Evolutionary conservation across 2,329 filamentous ascomycete species (phyloP), one percentile per base, ranked within the genome.

Genomic region (Stenocarpella maydis): DNA sequence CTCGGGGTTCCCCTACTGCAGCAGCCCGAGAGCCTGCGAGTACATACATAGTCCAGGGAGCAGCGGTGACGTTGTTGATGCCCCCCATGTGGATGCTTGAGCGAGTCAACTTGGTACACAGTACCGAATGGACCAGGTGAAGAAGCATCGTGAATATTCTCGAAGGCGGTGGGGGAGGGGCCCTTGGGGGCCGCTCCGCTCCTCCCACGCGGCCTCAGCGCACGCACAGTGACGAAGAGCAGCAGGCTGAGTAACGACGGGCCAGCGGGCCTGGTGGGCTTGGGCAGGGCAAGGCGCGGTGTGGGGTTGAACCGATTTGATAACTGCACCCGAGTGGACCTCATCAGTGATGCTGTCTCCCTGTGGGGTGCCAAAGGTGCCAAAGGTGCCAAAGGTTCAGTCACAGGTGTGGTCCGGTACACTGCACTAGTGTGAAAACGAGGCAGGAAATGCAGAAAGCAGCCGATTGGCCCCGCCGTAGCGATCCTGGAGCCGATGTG

Each of bases 81-180:
- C 31, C 31, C 19, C 54, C 54, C 31, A 49, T 37, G 58, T 63
- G 58, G 58, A 49, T 63, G 43, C 58, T 49, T 49, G 58, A 47
- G 41, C 58, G 34, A 58, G 53, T 39, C 50, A 65, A 58, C 41
- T 52, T 49, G 21, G 60, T 8, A n/a, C n/a, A 5, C n/a, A n/a
- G n/a, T n/a, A n/a, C n/a, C n/a, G 28, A 39, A 26, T 19, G 31
- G 26, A 28, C 53, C 43, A 55, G 24, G 26, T 58, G 41, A 69
- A 54, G 41, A 69, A 61, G 53, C 47, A 67, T 67, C 37, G 17
- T 55, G 60, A 69, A 60, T 21, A n/a, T 71, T 71, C 69, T 71
- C 52, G 66, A 71, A 69, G 66, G 41, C 41, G 31, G 54, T 43
- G 37, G 34, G 49, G 31, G 41, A 58, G 31, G 31, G 64, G 10